Conservation (phyloP, 1,139 yeast species). For the Yamadazyma songkhlaensis region DNA sequence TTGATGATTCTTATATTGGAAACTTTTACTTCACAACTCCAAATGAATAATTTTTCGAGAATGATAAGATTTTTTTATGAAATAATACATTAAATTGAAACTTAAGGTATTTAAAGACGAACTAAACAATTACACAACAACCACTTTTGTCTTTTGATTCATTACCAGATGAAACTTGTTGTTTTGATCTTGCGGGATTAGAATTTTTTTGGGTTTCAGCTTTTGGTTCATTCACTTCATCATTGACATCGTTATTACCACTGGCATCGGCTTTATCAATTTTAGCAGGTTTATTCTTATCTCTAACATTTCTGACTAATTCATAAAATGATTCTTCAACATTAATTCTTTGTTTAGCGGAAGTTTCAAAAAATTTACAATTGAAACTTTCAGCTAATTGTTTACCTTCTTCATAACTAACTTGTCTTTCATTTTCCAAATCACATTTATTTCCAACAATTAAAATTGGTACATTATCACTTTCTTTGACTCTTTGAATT, state of each 20-base stretch:
- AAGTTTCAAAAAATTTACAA: slow-evolving; percentile 86
- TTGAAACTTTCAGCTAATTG: slow-evolving; percentile 70
- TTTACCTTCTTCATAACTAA: slow-evolving; percentile 78
- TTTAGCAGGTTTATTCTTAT: slow-evolving; percentile 13
- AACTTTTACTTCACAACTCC: too few relatives aligned
- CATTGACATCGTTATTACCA: slow-evolving; percentile 4
- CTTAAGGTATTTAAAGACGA: too few relatives aligned
- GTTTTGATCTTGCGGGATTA: slow-evolving; percentile 14
- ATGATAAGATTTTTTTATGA: too few relatives aligned
- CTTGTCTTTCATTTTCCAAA: slow-evolving; percentile 70
- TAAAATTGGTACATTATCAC: slow-evolving; percentile 67
- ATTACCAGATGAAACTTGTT: slow-evolving; percentile 14
- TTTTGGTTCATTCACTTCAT: slow-evolving; percentile 8
- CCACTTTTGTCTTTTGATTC: slow-evolving; percentile 40
- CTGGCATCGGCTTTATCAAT: slow-evolving; percentile 7
- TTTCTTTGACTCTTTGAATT: slow-evolving; percentile 80
- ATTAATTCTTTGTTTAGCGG: slow-evolving; percentile 89
- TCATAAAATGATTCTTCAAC: slow-evolving; percentile 91
- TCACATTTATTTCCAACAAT: slow-evolving; percentile 69
- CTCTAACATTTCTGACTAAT: slow-evolving; percentile 59
- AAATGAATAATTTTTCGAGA: too few relatives aligned
- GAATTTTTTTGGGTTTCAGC: slow-evolving; percentile 3
- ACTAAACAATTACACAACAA: slow-evolving; percentile 44
- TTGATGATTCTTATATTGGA: too few relatives aligned
- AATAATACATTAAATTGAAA: too few relatives aligned